Percentiles rank a stretch among this genome's conserved stretches.
Evolutionary conservation across 129 eudicot species (phyloP).

Genomic region (Kitagawia praeruptora): DNA sequence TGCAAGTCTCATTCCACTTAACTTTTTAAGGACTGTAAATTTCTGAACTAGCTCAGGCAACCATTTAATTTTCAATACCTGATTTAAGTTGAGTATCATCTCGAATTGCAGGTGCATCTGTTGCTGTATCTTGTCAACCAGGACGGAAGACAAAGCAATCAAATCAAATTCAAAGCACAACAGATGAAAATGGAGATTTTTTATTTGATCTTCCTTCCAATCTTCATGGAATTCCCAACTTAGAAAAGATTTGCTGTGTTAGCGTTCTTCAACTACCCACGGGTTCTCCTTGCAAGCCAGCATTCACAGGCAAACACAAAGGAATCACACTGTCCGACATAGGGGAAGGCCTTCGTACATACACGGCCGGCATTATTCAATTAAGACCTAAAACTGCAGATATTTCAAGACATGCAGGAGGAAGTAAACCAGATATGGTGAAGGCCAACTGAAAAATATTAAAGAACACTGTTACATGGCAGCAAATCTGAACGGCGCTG

Average conservation of each 20-base stretch:
- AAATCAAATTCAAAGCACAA: conserved; percentile 32
- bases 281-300: conserved; percentile 33
- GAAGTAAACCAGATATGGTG: neutral
- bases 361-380: conserved; percentile 33
- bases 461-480: neutral
- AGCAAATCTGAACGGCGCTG: conserved; percentile 39
- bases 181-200: conserved; percentile 69
- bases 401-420: conserved; percentile 3
- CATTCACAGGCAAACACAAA: conserved; percentile 23
- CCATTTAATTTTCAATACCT: too few species aligned
- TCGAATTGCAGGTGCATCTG: conserved; percentile 45
- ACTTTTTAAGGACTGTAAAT: too few species aligned
- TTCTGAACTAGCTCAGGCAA: too few species aligned
- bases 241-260: conserved; percentile 55
- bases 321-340: conserved; percentile 27
- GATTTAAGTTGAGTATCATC: neutral
- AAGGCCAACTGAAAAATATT: neutral
- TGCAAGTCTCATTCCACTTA: too few species aligned
- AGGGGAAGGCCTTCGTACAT: conserved; percentile 48
- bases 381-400: conserved; percentile 26
- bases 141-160: conserved; percentile 31
- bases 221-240: conserved; percentile 71
- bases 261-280: conserved; percentile 42
- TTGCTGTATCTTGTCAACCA: conserved; percentile 46
- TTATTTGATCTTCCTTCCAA: conserved; percentile 74